Evolutionary conservation across 2,329 filamentous ascomycete species (phyloP), one percentile per base, ranked within the genome.

Genomic region (Verticillium albo-atrum): DNA sequence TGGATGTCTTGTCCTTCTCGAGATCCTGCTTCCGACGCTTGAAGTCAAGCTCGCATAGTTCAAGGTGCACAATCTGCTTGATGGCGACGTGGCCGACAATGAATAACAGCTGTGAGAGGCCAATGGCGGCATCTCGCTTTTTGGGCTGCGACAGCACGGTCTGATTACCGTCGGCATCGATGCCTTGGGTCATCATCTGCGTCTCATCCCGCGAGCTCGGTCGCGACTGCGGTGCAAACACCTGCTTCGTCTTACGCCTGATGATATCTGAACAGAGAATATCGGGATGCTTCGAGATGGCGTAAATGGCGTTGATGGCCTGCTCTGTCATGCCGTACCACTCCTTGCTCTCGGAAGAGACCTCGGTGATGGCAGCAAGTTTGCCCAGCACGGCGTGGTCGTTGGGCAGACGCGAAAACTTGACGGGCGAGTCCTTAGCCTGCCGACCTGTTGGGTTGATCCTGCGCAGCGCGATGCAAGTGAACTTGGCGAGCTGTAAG

Each of bases 1-100:
- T 80, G 58, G 76, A 65, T 0, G 77, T 74, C 2, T 77, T 69
- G 15, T 75, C 82, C 78, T 92, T 93, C 70, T 95, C 91, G 67
- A 92, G 91, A 61, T 95, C 91, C 47, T 91, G 89, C 79, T 99
- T 99, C 65, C 94, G 86, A 58, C 94, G 90, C 79, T 99, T 99
- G 75, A 99, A 99, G 74, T 99, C 95, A 55, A 95, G 86, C 71
- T 99, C 95, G 72, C 93, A 97, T n/a, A 98, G 82, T 68, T 99
- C 95, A 12, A 99, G 84, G 72, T 99, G 95, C 1, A 99, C 96
- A 67, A 99, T 99, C 71, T 99, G 96, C 77, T 99, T 99, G 71
- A 99, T 95, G 15, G 95, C 95, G 54, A 98, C 90, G 70, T 99
- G 95, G 0, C 95, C 95, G 30, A 98, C 94, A 35, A 97, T 89